These are phyloP conservation scores for Eucalyptus erythrocorys DNA, from an alignment of 345 rosid species.

Conservation along the genomic window DNA sequence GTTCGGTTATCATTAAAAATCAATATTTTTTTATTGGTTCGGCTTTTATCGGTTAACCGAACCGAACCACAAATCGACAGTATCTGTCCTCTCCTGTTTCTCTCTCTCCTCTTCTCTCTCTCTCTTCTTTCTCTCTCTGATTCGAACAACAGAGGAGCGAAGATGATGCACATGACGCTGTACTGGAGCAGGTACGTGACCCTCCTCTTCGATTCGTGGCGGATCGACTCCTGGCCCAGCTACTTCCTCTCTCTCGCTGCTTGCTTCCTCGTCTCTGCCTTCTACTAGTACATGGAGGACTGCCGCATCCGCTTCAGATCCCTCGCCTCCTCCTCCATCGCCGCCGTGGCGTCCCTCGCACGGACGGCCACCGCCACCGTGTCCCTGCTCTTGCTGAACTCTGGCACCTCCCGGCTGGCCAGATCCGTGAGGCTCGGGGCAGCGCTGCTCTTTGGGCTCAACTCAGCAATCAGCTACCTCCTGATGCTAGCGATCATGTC, in stretches of 20 bases:
- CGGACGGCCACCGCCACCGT: not conserved
- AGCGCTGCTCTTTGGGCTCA: conserved; percentile 15
- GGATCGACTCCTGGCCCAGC: conserved; percentile 45
- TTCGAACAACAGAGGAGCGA: not conserved
- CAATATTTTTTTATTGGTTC: too few species aligned
- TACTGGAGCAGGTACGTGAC: conserved; percentile 73
- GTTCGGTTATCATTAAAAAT: too few species aligned
- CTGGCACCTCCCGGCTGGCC: not conserved
- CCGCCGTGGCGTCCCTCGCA: not conserved
- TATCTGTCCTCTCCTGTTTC: not conserved
- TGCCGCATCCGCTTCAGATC: conserved; percentile 32
- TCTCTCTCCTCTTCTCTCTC: not conserved
- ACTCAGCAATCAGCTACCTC: conserved; percentile 60
- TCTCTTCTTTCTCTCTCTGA: not conserved
- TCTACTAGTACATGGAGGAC: conserved; percentile 62
- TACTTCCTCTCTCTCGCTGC: conserved; percentile 58
- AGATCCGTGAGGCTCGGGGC: not conserved
- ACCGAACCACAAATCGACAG: too few species aligned
- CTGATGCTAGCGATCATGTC: conserved; percentile 82
- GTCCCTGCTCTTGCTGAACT: conserved; percentile 22
- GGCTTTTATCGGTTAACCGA: too few species aligned
- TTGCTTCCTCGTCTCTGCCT: conserved; percentile 49
- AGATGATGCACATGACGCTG: conserved; percentile 96
- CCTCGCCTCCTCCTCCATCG: conserved; percentile 1
- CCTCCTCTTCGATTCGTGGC: conserved; percentile 59